Conservation (phyloP, 371 early-diverging fungal genomes). For the Massospora cicadina region DNA sequence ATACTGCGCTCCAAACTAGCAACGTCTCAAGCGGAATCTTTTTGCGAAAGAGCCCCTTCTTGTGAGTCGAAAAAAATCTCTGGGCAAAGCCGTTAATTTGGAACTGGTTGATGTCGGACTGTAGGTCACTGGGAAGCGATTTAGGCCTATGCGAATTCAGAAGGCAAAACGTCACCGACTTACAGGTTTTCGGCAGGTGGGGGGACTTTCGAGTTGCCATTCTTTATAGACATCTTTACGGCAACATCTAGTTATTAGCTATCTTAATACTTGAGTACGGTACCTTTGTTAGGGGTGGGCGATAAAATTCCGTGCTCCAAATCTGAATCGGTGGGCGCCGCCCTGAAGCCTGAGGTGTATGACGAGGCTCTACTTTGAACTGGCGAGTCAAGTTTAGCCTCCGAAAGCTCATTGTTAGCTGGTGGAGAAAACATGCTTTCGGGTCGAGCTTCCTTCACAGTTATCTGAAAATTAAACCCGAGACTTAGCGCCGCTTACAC, state of each 20-base stretch:
- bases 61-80: slow-evolving; percentile 79
- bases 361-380: neutral
- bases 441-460: slow-evolving; percentile 1
- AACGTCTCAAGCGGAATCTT: slow-evolving; percentile 76
- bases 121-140: slow-evolving; percentile 37
- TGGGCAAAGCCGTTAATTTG: slow-evolving; percentile 81
- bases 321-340: neutral
- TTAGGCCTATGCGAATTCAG: neutral
- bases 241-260: neutral
- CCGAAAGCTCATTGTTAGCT: slow-evolving; percentile 5
- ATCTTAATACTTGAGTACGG: neutral
- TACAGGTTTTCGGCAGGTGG: too few species aligned
- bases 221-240: neutral
- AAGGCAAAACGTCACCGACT: neutral
- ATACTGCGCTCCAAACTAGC: slow-evolving; percentile 32
- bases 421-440: slow-evolving; percentile 6
- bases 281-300: neutral
- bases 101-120: slow-evolving; percentile 57
- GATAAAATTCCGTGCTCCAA: neutral
- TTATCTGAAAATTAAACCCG: neutral
- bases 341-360: neutral
- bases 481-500: too few species aligned
- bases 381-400: neutral
- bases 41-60: slow-evolving; percentile 65
- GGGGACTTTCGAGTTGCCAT: neutral